Percentiles rank a stretch among this genome's conserved stretches.
Conservation (phyloP, 257 asterid species). For the Solanum raphanifolium region DNA sequence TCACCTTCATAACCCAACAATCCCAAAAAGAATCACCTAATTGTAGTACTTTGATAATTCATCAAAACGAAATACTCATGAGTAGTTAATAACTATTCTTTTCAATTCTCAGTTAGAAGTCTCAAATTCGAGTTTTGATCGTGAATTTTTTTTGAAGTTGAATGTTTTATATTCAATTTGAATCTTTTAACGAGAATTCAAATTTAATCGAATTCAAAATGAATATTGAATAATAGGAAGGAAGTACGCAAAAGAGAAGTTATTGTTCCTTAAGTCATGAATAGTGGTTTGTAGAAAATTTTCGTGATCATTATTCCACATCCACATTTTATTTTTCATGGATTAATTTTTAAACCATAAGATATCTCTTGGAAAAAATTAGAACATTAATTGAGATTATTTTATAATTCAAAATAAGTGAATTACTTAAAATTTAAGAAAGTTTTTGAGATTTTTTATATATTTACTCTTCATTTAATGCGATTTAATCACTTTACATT, state of each 20-base stretch:
- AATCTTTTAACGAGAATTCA: rapidly evolving
- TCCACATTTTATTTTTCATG: background rate
- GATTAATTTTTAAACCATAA: background rate
- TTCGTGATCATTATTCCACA: background rate
- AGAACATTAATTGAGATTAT: background rate
- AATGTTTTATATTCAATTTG: no score
- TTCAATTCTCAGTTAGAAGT: no score
- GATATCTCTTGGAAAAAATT: background rate
- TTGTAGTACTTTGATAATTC: no score
- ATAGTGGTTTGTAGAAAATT: background rate
- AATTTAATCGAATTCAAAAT: background rate
- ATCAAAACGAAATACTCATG: no score
- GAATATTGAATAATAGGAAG: rapidly evolving
- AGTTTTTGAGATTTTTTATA: no score
- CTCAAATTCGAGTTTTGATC: no score
- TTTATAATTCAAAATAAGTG: background rate
- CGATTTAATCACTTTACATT: no score
- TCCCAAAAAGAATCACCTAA: no score
- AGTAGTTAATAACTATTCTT: no score
- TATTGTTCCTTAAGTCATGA: background rate
- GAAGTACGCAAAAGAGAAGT: background rate
- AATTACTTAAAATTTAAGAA: background rate
- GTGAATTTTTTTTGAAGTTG: no score
- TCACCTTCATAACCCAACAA: background rate
- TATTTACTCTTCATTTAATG: no score